These are phyloP conservation scores for Cladobotryum protrusum DNA, from an alignment of 2,329 filamentous ascomycete genomes.

Conservation along the genomic window DNA sequence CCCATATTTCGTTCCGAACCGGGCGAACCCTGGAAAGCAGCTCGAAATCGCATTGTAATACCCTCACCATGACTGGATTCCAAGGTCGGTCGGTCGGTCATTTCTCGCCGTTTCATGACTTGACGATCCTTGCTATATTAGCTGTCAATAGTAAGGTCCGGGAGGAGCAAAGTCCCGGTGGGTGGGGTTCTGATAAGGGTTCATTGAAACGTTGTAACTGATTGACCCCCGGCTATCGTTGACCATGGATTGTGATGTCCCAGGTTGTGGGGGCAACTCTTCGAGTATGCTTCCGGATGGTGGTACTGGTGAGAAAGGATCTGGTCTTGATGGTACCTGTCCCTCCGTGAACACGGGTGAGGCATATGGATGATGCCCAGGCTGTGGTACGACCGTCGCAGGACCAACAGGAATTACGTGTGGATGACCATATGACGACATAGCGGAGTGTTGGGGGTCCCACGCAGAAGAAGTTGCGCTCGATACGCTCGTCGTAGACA, in stretches of 20 bases:
- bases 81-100: too few relatives aligned
- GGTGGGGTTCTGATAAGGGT: constrained; percentile 9
- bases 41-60: too few relatives aligned
- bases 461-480: constrained; percentile 27
- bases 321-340: background rate
- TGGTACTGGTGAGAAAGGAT: background rate
- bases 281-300: constrained; percentile 3
- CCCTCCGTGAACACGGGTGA: constrained; percentile 8
- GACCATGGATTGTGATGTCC: constrained; percentile 3
- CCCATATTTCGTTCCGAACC: too few relatives aligned
- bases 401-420: background rate
- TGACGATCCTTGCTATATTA: background rate
- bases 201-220: constrained; percentile 8
- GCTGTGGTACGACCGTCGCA: background rate
- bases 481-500: constrained; percentile 27
- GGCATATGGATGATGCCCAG: constrained; percentile 4
- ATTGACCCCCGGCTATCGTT: constrained; percentile 6
- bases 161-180: constrained; percentile 3
- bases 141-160: constrained; percentile 5
- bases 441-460: constrained; percentile 24
- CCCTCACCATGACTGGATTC: too few relatives aligned
- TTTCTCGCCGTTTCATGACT: too few relatives aligned
- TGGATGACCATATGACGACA: constrained; percentile 23
- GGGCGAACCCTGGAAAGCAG: too few relatives aligned
- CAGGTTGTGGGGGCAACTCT: constrained; percentile 7